Base-by-base conservation (phyloP, 192 early-diverging fungal species). In the Coemansia sp. region DNA sequence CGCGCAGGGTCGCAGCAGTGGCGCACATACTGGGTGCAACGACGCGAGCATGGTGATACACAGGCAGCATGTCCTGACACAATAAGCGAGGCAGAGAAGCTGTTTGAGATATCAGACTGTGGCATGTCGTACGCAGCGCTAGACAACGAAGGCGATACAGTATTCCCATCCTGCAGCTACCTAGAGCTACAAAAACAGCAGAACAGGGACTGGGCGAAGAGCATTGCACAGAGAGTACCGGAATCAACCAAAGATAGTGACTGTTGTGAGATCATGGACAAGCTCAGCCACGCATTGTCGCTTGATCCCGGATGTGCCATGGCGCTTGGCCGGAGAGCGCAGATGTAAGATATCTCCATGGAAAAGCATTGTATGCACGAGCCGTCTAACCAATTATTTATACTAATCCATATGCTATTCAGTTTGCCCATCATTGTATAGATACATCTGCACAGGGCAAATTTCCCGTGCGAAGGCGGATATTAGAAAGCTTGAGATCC, bases 141-240 rank as follows among this genome's bases (percentile, higher is more conserved):
- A 5, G 58, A 9, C 10, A 3, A 7, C 15, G 35, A 25, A 15
- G 39, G 40, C 2, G 5, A 33, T 26, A 21, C 16, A 34, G 55
- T 13, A 13, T 34, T 34, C 16, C 7, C n/a, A 31, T 33, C 55
- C 31, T 65, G 40, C 26, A 21, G 30, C 21, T 72, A 66, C 42
- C 59, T 20, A 31, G 16, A 34, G 18, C n/a, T 72, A 34, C 70
- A 60, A n/a, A 42, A 31, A 30, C 64, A 57, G 9, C 70, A 72
- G 18, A 60, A 72, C 45, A 55, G 34, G n/a, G 64, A 66, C 29
- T 66, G 70, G 70, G 70, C 70, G 9, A 15, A 57, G 8, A 60
- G 42, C 59, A 66, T 72, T 23, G 70, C 59, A n/a, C 49, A 62
- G 52, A 72, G 70, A 31, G 18, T 56, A 16, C 60, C 64, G 39